phyloP scores from a whole-genome alignment of 2,329 filamentous ascomycete genomes.

The Aspergillus transmontanensis region DNA sequence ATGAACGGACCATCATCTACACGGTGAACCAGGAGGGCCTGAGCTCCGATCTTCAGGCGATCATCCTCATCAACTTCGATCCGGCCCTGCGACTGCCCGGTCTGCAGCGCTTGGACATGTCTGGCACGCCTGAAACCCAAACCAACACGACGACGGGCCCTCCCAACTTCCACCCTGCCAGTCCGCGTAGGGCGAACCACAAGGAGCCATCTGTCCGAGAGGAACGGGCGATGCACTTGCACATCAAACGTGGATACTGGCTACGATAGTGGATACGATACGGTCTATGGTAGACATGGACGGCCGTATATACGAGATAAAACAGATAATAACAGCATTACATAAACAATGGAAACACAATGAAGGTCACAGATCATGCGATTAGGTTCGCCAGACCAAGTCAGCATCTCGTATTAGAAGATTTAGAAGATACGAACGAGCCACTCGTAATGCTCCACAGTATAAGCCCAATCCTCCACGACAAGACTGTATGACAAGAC shows the following conservation, averaged over 20 bases:
- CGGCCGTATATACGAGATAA: not conserved
- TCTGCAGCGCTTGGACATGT: constrained; percentile 15
- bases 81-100: constrained; percentile 35
- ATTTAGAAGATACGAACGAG: not conserved
- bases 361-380: not conserved
- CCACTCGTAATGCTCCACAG: not conserved
- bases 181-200: constrained; percentile 15
- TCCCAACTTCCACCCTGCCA: constrained; percentile 9
- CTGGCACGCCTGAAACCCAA: not conserved
- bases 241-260: constrained; percentile 32
- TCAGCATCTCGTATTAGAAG: not conserved
- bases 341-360: not conserved
- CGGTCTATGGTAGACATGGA: not conserved
- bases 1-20: constrained; percentile 46
- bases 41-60: constrained; percentile 28
- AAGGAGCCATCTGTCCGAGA: constrained; percentile 28
- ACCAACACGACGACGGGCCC: constrained; percentile 10
- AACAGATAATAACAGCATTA: not conserved
- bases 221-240: constrained; percentile 30
- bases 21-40: constrained; percentile 34
- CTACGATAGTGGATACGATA: constrained; percentile 19
- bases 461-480: not conserved
- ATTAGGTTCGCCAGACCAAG: not conserved
- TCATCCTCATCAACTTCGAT: constrained; percentile 46
- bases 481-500: no score